Evolutionary conservation across 768 basidiomycete species (phyloP).

Genomic region (Pholiota molesta): DNA sequence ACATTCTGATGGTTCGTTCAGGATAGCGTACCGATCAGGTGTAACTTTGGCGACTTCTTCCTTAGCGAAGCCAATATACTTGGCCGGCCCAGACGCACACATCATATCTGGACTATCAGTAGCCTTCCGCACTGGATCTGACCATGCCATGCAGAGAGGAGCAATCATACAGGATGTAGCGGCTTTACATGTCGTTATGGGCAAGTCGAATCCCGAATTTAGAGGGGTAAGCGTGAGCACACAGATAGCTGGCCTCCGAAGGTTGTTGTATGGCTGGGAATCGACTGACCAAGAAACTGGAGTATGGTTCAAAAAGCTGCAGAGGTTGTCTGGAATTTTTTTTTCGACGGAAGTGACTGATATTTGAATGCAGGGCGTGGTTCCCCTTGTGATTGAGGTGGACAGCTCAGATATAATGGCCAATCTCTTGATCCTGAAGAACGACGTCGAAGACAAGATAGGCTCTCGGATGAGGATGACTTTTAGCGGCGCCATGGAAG

Average conservation of each 20-base stretch:
- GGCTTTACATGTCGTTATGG: slow-evolving; percentile 66
- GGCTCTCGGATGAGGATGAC: slow-evolving; percentile 64
- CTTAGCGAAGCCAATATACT: slow-evolving; percentile 44
- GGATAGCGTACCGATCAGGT: slow-evolving; percentile 67
- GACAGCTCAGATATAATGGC: slow-evolving; percentile 77
- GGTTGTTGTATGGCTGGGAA: slow-evolving; percentile 62
- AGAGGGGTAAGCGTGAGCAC: slow-evolving; percentile 59
- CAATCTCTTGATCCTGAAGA: slow-evolving; percentile 66
- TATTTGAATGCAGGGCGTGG: slow-evolving; percentile 45
- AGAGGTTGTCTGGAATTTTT: slow-evolving; percentile 37
- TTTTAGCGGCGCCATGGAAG: slow-evolving; percentile 64
- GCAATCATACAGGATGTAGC: slow-evolving; percentile 63
- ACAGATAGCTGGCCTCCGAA: slow-evolving; percentile 63
- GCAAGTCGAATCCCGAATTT: slow-evolving; percentile 39
- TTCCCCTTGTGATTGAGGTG: slow-evolving; percentile 70
- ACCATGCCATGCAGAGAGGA: slow-evolving; percentile 57
- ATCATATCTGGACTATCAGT: slow-evolving; percentile 65
- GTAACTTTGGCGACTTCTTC: slow-evolving; percentile 64
- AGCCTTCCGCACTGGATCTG: slow-evolving; percentile 60
- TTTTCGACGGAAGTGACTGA: slow-evolving; percentile 4
- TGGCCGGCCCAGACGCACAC: slow-evolving; percentile 36
- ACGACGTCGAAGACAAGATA: slow-evolving; percentile 61
- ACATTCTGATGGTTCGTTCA: slow-evolving; percentile 26
- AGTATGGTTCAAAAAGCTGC: slow-evolving; percentile 59
- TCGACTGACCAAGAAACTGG: slow-evolving; percentile 49